phyloP scores from a whole-genome alignment of 805 yeast species.

The Myxozyma udenii region DNA sequence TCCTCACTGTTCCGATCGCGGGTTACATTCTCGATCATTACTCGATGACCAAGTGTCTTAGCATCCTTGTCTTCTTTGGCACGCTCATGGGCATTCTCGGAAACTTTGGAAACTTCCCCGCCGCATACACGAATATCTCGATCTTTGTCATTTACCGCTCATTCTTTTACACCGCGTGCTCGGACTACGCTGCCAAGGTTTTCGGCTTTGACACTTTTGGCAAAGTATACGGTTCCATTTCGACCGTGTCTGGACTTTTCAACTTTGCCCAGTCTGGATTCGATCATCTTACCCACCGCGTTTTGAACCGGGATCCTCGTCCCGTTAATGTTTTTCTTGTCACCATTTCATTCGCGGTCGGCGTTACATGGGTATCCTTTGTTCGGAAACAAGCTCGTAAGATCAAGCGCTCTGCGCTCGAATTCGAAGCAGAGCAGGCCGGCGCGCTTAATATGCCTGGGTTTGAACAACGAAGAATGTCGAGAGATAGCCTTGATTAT shows the following conservation, averaged over 20 bases:
- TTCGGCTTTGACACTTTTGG: conserved; percentile 93
- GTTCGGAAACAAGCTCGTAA: conserved; percentile 41
- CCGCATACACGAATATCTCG: conserved; percentile 67
- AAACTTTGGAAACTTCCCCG: conserved; percentile 46
- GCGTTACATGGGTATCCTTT: conserved; percentile 42
- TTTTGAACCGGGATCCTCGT: conserved; percentile 68
- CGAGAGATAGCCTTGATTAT: too few species aligned
- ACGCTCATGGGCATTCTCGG: conserved; percentile 70
- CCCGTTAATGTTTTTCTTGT: conserved; percentile 68
- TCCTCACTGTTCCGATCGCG: conserved; percentile 80
- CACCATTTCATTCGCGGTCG: conserved; percentile 52
- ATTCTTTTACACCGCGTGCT: conserved; percentile 85
- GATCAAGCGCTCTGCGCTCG: conserved; percentile 52
- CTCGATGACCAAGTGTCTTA: conserved; percentile 53
- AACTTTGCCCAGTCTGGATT: conserved; percentile 68
- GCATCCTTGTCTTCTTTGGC: conserved; percentile 54
- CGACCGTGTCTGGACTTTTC: conserved; percentile 76
- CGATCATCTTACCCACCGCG: conserved; percentile 67
- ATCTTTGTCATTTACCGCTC: conserved; percentile 82
- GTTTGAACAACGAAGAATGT: conserved; percentile 1
- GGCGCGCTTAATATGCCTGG: conserved; percentile 41
- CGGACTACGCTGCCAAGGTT: conserved; percentile 88
- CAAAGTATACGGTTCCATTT: conserved; percentile 81
- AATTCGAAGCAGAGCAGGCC: conserved; percentile 63
- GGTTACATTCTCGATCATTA: conserved; percentile 76